These are phyloP conservation scores for Nyssa sinensis DNA, from an alignment of 148 eudicot species.

Conservation along the genomic window DNA sequence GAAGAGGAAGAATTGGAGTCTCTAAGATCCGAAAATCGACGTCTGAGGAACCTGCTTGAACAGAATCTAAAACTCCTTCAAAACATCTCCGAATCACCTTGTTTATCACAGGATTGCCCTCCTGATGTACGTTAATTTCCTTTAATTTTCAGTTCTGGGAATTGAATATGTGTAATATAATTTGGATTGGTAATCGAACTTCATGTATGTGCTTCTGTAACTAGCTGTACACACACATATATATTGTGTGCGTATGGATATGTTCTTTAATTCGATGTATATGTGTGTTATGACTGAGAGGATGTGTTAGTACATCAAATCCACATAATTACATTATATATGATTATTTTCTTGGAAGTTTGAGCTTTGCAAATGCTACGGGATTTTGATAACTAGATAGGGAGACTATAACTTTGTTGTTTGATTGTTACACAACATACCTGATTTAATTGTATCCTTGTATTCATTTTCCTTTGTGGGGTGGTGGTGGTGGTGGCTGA, in stretches of 20 bases:
- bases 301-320: not conserved
- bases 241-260: not conserved
- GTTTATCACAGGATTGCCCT: slow-evolving; percentile 53
- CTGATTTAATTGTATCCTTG: not conserved
- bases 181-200: not conserved
- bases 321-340: not conserved
- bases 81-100: slow-evolving; percentile 50
- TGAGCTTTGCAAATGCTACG: not conserved
- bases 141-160: not conserved
- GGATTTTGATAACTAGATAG: not conserved
- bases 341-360: slow-evolving; percentile 5
- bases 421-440: too few species aligned
- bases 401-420: too few species aligned
- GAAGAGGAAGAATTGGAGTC: slow-evolving; percentile 33
- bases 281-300: too few species aligned
- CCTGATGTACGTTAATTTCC: slow-evolving; percentile 50
- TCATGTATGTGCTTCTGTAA: not conserved
- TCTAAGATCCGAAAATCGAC: slow-evolving; percentile 57
- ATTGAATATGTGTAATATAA: not conserved
- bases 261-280: not conserved
- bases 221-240: not conserved
- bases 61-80: slow-evolving; percentile 69
- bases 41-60: slow-evolving; percentile 54
- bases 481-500: not conserved
- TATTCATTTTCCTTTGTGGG: not conserved